These are phyloP conservation scores for Globisporangium canariense DNA, from an alignment of 352 stramenopile genomes.

Conservation along the genomic window DNA sequence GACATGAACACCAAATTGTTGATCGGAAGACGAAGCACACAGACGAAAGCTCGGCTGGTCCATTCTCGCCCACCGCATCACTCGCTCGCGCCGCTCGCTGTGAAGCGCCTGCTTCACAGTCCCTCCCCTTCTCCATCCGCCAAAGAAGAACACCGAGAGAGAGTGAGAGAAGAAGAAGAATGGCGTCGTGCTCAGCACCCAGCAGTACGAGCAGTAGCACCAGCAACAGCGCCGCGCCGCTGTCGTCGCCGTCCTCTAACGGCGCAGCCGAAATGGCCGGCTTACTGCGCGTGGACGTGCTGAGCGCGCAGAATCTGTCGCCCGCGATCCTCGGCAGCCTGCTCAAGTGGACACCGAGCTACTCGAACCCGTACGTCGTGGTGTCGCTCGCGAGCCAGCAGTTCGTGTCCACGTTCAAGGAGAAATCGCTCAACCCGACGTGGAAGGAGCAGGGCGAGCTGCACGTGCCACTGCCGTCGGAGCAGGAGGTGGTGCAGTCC, in stretches of 20 bases:
- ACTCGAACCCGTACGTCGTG: constrained; percentile 64
- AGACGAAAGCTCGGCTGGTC: background rate
- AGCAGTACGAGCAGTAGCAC: background rate
- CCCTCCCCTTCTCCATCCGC: background rate
- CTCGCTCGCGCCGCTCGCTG: background rate
- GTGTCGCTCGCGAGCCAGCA: constrained; percentile 49
- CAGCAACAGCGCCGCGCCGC: constrained; percentile 7
- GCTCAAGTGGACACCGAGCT: constrained; percentile 66
- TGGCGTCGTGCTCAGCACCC: constrained; percentile 30
- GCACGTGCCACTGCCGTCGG: constrained; percentile 49
- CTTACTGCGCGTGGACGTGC: constrained; percentile 52
- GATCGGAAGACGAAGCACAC: constrained; percentile 5
- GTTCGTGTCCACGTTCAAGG: constrained; percentile 50
- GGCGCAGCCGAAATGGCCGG: constrained; percentile 26
- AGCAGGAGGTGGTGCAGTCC: constrained; percentile 54
- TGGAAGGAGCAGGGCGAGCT: constrained; percentile 64
- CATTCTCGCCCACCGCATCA: constrained; percentile 1
- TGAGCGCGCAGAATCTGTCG: constrained; percentile 52
- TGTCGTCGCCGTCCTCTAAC: constrained; percentile 7
- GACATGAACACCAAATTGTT: background rate
- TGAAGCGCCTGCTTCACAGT: background rate
- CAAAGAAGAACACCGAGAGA: constrained; percentile 1
- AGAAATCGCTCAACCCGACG: constrained; percentile 50
- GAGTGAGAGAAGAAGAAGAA: constrained; percentile 12
- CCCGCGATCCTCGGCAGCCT: constrained; percentile 60